Evolutionary conservation across 192 early-diverging fungal species (phyloP).

Genomic region (Gonapodya sp.): DNA sequence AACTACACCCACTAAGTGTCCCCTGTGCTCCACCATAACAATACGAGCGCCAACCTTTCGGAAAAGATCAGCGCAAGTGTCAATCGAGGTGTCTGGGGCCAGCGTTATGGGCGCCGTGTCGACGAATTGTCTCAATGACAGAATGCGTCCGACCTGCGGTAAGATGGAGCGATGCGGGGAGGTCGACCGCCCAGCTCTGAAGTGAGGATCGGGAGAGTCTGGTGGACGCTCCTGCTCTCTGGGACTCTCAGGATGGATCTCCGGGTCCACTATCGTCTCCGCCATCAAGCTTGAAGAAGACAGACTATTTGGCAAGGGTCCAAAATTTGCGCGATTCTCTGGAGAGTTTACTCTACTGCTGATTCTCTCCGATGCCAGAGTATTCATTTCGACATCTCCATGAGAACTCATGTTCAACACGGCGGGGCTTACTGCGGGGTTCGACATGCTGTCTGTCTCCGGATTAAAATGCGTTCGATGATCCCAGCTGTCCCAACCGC

Average conservation of each 20-base stretch:
- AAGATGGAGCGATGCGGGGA: background rate
- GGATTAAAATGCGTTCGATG: too few relatives aligned
- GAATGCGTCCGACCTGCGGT: background rate
- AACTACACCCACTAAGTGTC: background rate
- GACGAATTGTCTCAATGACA: background rate
- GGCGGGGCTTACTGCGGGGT: background rate
- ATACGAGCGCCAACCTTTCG: conserved; percentile 1
- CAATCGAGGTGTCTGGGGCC: background rate
- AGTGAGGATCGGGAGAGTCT: background rate
- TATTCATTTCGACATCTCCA: background rate
- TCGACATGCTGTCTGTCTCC: background rate
- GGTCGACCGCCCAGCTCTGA: background rate
- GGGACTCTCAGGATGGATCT: background rate
- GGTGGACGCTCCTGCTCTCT: background rate
- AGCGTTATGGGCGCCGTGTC: conserved; percentile 9
- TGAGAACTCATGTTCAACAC: background rate
- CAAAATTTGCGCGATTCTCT: background rate
- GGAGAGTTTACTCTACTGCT: background rate
- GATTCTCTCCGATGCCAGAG: too few relatives aligned
- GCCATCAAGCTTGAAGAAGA: background rate
- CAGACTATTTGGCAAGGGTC: background rate
- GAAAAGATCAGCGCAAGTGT: background rate
- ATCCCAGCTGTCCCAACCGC: background rate
- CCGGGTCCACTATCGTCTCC: background rate
- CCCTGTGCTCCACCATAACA: conserved; percentile 4